Conservation (phyloP, 768 basidiomycete species). For the Boletus tomentosulus region DNA sequence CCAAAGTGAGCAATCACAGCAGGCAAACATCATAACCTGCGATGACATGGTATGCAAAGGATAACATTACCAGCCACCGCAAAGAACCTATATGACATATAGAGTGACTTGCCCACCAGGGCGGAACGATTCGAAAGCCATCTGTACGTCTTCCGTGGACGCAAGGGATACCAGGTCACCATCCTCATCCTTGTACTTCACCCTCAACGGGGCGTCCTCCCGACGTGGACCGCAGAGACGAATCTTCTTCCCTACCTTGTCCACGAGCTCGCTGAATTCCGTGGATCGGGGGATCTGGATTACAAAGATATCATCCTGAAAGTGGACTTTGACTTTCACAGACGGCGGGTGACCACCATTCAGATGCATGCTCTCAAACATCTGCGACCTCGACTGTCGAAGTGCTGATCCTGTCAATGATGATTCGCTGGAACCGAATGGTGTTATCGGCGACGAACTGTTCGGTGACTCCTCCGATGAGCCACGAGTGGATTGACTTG, state of each 20-base stretch:
- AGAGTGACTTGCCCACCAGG: constrained; percentile 79
- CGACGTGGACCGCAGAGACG: constrained; percentile 80
- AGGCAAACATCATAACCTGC: constrained; percentile 4
- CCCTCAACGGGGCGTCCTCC: constrained; percentile 75
- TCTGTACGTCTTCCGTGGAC: constrained; percentile 89
- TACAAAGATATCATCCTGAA: constrained; percentile 92
- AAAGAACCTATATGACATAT: constrained; percentile 59
- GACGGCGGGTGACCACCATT: constrained; percentile 37
- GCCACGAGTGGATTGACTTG: constrained; percentile 72
- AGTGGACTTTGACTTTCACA: constrained; percentile 92
- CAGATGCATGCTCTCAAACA: constrained; percentile 41
- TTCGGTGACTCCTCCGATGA: constrained; percentile 85
- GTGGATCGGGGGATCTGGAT: constrained; percentile 82
- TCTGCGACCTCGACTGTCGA: constrained; percentile 52
- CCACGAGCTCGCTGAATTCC: constrained; percentile 78
- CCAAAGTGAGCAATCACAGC: constrained; percentile 11
- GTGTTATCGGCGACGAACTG: constrained; percentile 82
- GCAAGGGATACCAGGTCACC: constrained; percentile 86
- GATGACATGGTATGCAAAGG: not conserved
- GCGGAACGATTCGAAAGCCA: constrained; percentile 84
- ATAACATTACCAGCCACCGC: not conserved
- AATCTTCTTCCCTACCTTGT: constrained; percentile 91
- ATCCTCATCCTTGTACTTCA: constrained; percentile 90
- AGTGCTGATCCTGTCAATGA: constrained; percentile 59
- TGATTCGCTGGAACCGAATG: constrained; percentile 86